These are phyloP conservation scores for Phyllostachys edulis DNA, from an alignment of 176 grass and related monocot species.

Conservation along the genomic window DNA sequence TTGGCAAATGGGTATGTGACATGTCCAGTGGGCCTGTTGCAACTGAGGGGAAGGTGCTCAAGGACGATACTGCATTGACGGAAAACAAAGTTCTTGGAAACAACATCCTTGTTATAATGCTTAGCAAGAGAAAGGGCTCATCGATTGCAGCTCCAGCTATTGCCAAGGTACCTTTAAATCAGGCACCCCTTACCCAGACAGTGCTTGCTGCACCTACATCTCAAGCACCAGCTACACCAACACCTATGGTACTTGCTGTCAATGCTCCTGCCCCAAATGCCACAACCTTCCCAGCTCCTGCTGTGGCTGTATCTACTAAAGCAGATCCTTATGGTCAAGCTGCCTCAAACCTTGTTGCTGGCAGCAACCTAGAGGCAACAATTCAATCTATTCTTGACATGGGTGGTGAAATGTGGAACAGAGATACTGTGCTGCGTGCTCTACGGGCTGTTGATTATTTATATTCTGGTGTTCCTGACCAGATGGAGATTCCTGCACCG, in stretches of 20 bases:
- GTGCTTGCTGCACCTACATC: conserved; percentile 45
- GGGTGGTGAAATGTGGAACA: conserved; percentile 88
- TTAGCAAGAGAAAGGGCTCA: too few relatives aligned
- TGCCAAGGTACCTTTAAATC: too few relatives aligned
- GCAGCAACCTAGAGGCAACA: conserved; percentile 65
- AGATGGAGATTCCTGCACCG: conserved; percentile 50
- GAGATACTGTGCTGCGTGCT: conserved; percentile 73
- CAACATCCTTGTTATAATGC: too few relatives aligned
- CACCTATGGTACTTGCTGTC: conserved; percentile 53
- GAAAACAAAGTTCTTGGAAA: too few relatives aligned
- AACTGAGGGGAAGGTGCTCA: too few relatives aligned
- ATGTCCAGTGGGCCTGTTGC: too few relatives aligned
- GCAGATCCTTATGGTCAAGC: conserved; percentile 70
- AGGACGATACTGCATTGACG: too few relatives aligned
- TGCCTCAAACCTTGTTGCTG: conserved; percentile 76
- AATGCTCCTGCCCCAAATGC: conserved; percentile 53
- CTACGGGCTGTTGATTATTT: conserved; percentile 95
- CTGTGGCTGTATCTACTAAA: conserved; percentile 48
- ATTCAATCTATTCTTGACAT: conserved; percentile 84
- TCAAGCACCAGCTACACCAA: conserved; percentile 43
- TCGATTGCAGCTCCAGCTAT: too few relatives aligned
- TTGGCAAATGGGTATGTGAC: too few relatives aligned
- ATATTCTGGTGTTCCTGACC: conserved; percentile 91
- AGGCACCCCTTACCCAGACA: too few relatives aligned
- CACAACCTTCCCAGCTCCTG: conserved; percentile 54